A percentile compares a stretch with the other conserved stretches of the same genome.
Conservation (phyloP, 257 asterid species). For the Fraxinus americana region DNA sequence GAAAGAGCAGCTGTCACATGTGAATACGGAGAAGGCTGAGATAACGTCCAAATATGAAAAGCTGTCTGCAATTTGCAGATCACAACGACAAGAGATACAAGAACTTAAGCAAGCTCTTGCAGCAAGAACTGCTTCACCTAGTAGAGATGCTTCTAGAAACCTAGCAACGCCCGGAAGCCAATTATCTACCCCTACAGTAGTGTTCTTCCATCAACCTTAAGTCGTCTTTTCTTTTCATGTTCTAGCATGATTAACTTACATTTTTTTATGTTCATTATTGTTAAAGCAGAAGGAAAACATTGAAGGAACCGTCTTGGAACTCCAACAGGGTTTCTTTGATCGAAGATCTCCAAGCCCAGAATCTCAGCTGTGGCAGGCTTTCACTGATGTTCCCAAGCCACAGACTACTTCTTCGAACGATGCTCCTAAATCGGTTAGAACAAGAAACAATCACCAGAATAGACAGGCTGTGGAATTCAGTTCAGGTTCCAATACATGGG, state of each 20-base stretch:
- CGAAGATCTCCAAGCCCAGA: conserved; percentile 58
- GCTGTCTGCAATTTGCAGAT: conserved; percentile 87
- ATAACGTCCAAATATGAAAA: conserved; percentile 81
- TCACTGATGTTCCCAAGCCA: conserved; percentile 59
- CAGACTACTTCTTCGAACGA: conserved; percentile 33
- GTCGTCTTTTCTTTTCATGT: not conserved
- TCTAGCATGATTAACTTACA: not conserved
- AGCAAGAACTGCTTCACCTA: conserved; percentile 68
- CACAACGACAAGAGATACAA: conserved; percentile 92
- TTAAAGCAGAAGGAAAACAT: conserved; percentile 55
- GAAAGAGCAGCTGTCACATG: conserved; percentile 70
- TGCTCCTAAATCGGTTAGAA: conserved; percentile 67
- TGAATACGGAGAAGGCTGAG: conserved; percentile 76
- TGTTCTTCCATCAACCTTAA: conserved; percentile 25
- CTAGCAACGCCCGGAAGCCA: conserved; percentile 55
- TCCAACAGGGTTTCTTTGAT: conserved; percentile 66
- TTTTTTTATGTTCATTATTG: conserved; percentile 5
- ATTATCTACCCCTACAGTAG: conserved; percentile 46
- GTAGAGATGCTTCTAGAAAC: conserved; percentile 47
- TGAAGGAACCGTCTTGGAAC: conserved; percentile 83
- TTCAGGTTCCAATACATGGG: conserved; percentile 57
- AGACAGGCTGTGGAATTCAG: conserved; percentile 42
- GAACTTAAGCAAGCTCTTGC: conserved; percentile 80
- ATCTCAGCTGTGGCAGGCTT: conserved; percentile 83
- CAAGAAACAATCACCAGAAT: conserved; percentile 59